Base-by-base conservation (phyloP, 2,329 filamentous ascomycete species). In the Colletotrichum tamarilloi region DNA sequence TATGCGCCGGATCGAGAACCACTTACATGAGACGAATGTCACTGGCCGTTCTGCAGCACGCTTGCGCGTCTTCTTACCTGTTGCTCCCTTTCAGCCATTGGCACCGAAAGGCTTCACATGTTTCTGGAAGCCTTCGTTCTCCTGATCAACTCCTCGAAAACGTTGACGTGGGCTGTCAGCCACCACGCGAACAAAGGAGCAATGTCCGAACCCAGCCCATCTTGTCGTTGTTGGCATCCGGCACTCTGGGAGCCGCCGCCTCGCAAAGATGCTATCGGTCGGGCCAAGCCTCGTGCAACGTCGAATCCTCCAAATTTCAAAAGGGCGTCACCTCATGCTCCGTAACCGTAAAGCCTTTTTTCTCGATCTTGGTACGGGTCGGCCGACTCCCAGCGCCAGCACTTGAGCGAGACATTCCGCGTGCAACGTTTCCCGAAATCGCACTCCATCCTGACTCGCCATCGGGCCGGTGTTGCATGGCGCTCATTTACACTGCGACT, bases 381-480 rank as follows among this genome's bases (percentile, higher is more conserved):
- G 38, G 65, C 52, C 19, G 42, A 56, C 56, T 42, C 22, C 38
- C 38, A 28, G 42, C 42, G 8, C 59, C 38, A 42, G 38, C 38
- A 14, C 38, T 42, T 19, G 24, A 30, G 32, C 46, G 30, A 26
- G 55, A 56, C 35, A 32, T n/a, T 12, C 24, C 16, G 46, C 28
- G 35, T 67, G 67, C 19, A 46, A 49, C 42, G 42, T 49, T 49
- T 30, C 22, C 60, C 22, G 62, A 73, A 62, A 42, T 56, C 53
- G 59, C 53, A 49, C 42, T 22, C 53, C 30, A 19, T n/a, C 60
- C 67, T 71, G 67, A 71, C 71, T 73, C 67, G 67, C 49, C 35
- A 58, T 62, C 35, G 56, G 58, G 46, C 66, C 46, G 55, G 53
- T 26, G 26, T 24, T 59, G 60, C 53, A 28, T 26, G 14, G 60